phyloP scores from a whole-genome alignment of 2,329 filamentous ascomycete species.

The Sarocladiaceae sp. region DNA sequence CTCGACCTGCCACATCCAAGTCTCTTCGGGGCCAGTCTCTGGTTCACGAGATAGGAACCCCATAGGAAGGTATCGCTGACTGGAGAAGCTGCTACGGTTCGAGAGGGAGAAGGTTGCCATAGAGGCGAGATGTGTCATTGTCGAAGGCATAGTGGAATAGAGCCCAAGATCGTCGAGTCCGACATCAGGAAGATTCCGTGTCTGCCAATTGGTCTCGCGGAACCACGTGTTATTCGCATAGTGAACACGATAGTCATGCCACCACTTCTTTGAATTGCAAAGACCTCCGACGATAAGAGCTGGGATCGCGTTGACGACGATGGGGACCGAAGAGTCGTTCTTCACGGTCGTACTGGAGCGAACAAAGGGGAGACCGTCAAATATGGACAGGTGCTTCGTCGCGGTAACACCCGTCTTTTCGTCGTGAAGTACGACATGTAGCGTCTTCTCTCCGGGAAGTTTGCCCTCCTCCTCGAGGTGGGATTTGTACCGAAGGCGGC shows the following conservation, averaged over 20 bases:
- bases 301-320: slow-evolving; percentile 16
- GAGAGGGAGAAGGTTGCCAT: slow-evolving; percentile 17
- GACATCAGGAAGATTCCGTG: slow-evolving; percentile 18
- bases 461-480: slow-evolving; percentile 10
- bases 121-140: slow-evolving; percentile 13
- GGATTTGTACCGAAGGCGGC: slow-evolving; percentile 17
- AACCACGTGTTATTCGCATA: slow-evolving; percentile 25
- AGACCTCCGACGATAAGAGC: slow-evolving; percentile 19
- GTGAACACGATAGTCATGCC: slow-evolving; percentile 18
- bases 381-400: slow-evolving; percentile 17
- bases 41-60: slow-evolving; percentile 19
- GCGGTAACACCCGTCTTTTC: slow-evolving; percentile 13
- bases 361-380: slow-evolving; percentile 14
- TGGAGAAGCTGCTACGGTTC: slow-evolving; percentile 24
- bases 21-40: slow-evolving; percentile 13
- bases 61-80: slow-evolving; percentile 23
- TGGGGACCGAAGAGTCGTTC: slow-evolving; percentile 13
- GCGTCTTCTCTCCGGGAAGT: slow-evolving; percentile 9
- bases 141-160: slow-evolving; percentile 14
- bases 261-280: slow-evolving; percentile 15
- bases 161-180: slow-evolving; percentile 22
- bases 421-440: slow-evolving; percentile 16
- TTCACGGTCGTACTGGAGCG: slow-evolving; percentile 16
- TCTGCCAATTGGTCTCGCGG: slow-evolving; percentile 26
- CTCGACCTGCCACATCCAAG: slow-evolving; percentile 30